Evolutionary conservation across 192 early-diverging fungal species (phyloP), one percentile per base, ranked within the genome.

Genomic region (Coemansia sp.): DNA sequence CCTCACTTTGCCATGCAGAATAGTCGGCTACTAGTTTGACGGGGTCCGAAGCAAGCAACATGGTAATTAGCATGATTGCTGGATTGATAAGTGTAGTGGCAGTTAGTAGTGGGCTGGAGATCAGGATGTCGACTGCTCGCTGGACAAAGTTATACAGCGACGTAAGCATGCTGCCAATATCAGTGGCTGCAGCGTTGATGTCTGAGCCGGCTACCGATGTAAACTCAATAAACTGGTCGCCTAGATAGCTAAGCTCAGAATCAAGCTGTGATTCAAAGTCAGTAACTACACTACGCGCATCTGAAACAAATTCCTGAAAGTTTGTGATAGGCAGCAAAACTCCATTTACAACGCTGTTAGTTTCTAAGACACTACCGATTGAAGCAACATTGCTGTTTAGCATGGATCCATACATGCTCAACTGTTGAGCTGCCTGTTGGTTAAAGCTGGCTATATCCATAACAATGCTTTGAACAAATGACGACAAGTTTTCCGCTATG

Each of bases 141-240:
- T 76, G 72, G 6, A 50, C 40, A 38, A 76, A 69, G 3, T 52
- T 30, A 33, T 75, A 68, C 6, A 75, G 6, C 3, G 61, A 74
- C 10, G 44, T 40, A 0, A 74, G 56, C 13, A 68, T 8, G 9
- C 21, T 33, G 8, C 44, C 36, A 26, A 63, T 38, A 14, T 68
- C 57, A 2, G 51, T 18, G 4, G 45, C 47, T 18, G 57, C 53
- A 19, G 28, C 19, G 30, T 44, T 59, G 15, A 74, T 33, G 20
- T 63, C 61, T 7, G 26, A 33, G 7, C 40, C 20, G 26, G 50
- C 57, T 11, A 46, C 44, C 5, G 65, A 68, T n/a, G 44, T 43
- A 46, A 75, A 43, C 0, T 19, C 12, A 15, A 44, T 19, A 5
- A 61, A 6, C 14, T 68, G 40, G 6, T 52, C 41, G 21, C 37